phyloP scores from a whole-genome alignment of 164 flowering plant species.

The Euptelea pleiosperma region DNA sequence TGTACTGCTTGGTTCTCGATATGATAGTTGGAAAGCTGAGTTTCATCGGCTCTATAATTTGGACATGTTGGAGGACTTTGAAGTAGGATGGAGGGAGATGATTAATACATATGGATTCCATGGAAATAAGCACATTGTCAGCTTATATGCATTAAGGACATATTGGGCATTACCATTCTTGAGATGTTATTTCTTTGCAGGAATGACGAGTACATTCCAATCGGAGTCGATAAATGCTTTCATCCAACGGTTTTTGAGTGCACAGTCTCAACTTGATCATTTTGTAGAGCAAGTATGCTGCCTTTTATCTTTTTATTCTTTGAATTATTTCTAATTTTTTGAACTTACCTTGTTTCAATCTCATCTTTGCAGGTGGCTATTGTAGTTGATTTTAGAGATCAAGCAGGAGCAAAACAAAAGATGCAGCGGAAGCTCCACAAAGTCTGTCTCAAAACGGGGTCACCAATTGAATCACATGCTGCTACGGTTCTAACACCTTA shows the following conservation, averaged over 20 bases:
- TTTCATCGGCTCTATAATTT: constrained; percentile 64
- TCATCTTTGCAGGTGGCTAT: constrained; percentile 42
- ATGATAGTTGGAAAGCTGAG: constrained; percentile 72
- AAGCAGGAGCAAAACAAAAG: constrained; percentile 45
- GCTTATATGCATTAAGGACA: constrained; percentile 57
- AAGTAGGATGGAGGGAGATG: constrained; percentile 73
- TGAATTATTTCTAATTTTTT: not conserved
- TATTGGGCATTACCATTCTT: constrained; percentile 76
- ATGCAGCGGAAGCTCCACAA: constrained; percentile 48
- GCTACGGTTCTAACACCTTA: constrained; percentile 70
- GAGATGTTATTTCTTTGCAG: constrained; percentile 70
- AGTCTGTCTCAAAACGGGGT: constrained; percentile 62
- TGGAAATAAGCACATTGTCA: constrained; percentile 58
- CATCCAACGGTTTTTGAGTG: constrained; percentile 62
- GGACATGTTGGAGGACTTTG: constrained; percentile 60
- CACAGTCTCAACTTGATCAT: constrained; percentile 50
- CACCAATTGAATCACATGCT: constrained; percentile 85
- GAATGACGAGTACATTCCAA: constrained; percentile 51
- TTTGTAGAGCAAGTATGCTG: constrained; percentile 56
- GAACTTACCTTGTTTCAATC: constrained; percentile 7
- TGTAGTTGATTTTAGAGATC: constrained; percentile 51
- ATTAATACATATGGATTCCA: constrained; percentile 53
- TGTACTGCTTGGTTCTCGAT: constrained; percentile 54
- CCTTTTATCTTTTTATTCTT: not conserved
- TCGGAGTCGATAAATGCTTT: constrained; percentile 54